Conservation (phyloP, 805 yeast species). For the Cyberlindnera amylophila region DNA sequence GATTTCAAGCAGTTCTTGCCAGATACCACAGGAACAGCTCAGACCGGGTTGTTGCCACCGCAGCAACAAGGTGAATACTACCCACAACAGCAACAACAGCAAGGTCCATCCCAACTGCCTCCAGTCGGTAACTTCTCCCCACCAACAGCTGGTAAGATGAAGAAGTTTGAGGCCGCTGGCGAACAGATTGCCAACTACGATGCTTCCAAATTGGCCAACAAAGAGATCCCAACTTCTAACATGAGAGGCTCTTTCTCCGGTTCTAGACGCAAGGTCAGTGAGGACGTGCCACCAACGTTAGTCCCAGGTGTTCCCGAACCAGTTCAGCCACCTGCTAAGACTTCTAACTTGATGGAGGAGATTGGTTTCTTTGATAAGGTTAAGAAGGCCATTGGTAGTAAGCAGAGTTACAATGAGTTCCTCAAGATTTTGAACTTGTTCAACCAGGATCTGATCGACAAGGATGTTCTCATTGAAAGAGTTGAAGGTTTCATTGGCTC, state of each 20-base stretch:
- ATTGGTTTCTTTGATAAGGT: conserved; percentile 88
- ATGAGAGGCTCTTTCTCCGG: conserved; percentile 30
- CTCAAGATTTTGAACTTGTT: conserved; percentile 81
- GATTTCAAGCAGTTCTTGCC: conserved; percentile 96
- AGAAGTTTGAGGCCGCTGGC: conserved; percentile 15
- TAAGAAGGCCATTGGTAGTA: conserved; percentile 82
- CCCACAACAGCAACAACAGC: conserved; percentile 24
- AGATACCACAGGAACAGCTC: conserved; percentile 42
- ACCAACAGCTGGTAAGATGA: conserved; percentile 37
- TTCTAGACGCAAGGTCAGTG: conserved; percentile 21
- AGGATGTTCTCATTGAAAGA: conserved; percentile 73
- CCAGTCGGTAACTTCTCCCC: conserved; percentile 90
- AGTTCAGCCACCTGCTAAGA: conserved; percentile 49
- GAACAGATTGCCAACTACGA: conserved; percentile 18
- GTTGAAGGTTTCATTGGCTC: conserved; percentile 84
- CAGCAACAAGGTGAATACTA: conserved; percentile 23
- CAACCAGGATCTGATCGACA: conserved; percentile 87
- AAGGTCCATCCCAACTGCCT: conserved; percentile 52
- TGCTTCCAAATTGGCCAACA: conserved; percentile 21
- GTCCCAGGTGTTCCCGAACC: conserved; percentile 89
- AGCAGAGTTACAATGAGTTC: conserved; percentile 88
- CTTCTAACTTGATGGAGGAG: conserved; percentile 73
- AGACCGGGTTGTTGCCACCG: conserved; percentile 20
- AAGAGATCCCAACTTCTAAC: conserved; percentile 33
- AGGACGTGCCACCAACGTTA: conserved; percentile 55